These are phyloP conservation scores for Paulownia fortunei DNA, from an alignment of 257 asterid species.

Conservation along the genomic window DNA sequence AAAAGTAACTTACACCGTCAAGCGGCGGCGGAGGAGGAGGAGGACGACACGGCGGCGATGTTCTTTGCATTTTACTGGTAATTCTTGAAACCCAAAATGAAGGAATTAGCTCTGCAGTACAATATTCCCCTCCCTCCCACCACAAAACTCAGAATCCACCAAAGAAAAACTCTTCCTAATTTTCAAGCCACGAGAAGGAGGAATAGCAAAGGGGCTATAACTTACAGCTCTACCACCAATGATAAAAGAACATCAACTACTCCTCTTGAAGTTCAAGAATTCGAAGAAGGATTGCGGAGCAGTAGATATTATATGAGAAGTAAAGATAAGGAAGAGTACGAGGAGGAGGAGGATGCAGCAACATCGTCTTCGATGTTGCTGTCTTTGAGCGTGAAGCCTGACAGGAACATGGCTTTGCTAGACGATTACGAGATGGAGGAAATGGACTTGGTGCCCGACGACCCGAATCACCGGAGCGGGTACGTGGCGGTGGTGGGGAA, in stretches of 20 bases:
- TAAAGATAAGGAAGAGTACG: constrained; percentile 37
- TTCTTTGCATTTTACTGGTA: not conserved
- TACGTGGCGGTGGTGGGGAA: constrained; percentile 91
- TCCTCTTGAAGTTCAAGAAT: constrained; percentile 20
- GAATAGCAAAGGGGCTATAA: not conserved
- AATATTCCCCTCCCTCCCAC: constrained; percentile 41
- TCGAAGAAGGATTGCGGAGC: constrained; percentile 34
- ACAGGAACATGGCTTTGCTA: constrained; percentile 65
- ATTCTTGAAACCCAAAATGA: constrained; percentile 35
- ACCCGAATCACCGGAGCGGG: constrained; percentile 90
- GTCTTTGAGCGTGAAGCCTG: constrained; percentile 85
- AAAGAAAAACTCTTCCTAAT: constrained; percentile 14
- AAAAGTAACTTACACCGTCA: not conserved
- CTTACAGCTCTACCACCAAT: constrained; percentile 15
- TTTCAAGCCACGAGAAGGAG: constrained; percentile 25
- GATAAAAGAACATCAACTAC: constrained; percentile 10
- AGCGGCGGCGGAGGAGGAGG: constrained; percentile 22
- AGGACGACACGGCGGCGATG: constrained; percentile 31
- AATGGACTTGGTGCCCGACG: constrained; percentile 56
- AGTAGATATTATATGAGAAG: constrained; percentile 31
- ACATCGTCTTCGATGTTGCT: constrained; percentile 49
- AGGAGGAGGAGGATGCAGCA: constrained; percentile 42
- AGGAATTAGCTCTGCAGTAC: constrained; percentile 46
- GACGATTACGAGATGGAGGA: constrained; percentile 97
- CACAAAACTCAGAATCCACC: constrained; percentile 30